Evolutionary conservation across 306 rosid genomes (phyloP).

Genomic region (Trifolium fragiferum): DNA sequence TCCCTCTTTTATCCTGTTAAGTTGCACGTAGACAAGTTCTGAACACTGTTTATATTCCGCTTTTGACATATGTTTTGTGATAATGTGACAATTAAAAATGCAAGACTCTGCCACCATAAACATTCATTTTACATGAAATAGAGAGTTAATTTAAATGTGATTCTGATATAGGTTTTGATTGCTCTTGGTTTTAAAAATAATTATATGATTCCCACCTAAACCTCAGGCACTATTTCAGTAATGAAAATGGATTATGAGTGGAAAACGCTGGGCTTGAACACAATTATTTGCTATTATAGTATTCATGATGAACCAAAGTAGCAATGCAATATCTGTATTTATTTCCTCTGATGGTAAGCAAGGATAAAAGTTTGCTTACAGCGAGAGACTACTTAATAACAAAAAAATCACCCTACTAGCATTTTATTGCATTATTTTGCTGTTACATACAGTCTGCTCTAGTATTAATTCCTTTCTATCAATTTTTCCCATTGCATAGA

Average conservation of each 20-base stretch:
- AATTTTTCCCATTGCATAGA: too few species aligned
- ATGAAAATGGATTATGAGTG: not conserved
- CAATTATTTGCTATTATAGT: not conserved
- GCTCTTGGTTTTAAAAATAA: not conserved
- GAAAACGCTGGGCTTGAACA: not conserved
- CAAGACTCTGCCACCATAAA: not conserved
- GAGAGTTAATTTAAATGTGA: not conserved
- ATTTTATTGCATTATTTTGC: not conserved
- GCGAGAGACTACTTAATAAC: not conserved
- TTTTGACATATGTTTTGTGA: not conserved
- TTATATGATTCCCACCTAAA: not conserved
- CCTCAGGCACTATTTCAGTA: not conserved
- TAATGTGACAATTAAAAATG: not conserved
- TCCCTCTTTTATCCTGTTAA: not conserved
- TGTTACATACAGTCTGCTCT: too few species aligned
- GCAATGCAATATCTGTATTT: not conserved
- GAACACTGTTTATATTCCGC: not conserved
- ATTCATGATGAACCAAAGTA: not conserved
- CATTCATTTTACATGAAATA: not conserved
- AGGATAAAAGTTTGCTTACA: constrained; percentile 5
- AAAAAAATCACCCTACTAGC: not conserved
- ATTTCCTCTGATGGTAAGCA: not conserved
- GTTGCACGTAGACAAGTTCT: not conserved
- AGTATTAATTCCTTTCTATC: not conserved
- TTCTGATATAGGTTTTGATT: not conserved